Percentiles rank a stretch among this genome's conserved stretches.
Conservation (phyloP, 306 rosid species). For the Pyrus betulifolia region DNA sequence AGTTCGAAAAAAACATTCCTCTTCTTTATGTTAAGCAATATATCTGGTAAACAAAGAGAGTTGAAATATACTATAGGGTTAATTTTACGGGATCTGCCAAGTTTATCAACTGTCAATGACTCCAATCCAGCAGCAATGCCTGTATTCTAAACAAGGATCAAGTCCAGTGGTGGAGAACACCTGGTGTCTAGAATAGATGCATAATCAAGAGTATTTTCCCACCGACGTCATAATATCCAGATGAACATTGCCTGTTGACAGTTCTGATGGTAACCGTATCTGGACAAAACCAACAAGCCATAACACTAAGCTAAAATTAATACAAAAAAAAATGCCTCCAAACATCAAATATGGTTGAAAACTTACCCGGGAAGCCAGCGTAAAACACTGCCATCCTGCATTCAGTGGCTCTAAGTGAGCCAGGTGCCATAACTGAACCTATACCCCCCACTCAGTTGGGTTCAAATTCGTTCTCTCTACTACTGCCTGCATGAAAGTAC, state of each 20-base stretch:
- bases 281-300: slow-evolving; percentile 26
- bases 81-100: slow-evolving; percentile 12
- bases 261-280: slow-evolving; percentile 80
- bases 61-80: slow-evolving; percentile 54
- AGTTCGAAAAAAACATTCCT: slow-evolving; percentile 3
- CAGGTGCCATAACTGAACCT: slow-evolving; percentile 85
- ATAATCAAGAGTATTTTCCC: slow-evolving; percentile 9
- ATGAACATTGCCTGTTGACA: slow-evolving; percentile 89
- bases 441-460: slow-evolving; percentile 83
- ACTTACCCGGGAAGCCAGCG: slow-evolving; percentile 85
- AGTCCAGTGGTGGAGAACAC: neutral
- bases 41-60: neutral
- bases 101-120: slow-evolving; percentile 48
- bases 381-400: slow-evolving; percentile 92
- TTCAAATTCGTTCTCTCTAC: slow-evolving; percentile 67
- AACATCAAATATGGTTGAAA: neutral
- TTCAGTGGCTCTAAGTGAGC: slow-evolving; percentile 75
- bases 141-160: slow-evolving; percentile 22
- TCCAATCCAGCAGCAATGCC: slow-evolving; percentile 94
- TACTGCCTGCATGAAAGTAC: slow-evolving; percentile 48
- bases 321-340: neutral
- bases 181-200: neutral
- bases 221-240: slow-evolving; percentile 87
- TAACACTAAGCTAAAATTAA: neutral
- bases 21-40: neutral